Base-by-base conservation (phyloP, 257 asterid species). In the Linderniella brevidens region DNA sequence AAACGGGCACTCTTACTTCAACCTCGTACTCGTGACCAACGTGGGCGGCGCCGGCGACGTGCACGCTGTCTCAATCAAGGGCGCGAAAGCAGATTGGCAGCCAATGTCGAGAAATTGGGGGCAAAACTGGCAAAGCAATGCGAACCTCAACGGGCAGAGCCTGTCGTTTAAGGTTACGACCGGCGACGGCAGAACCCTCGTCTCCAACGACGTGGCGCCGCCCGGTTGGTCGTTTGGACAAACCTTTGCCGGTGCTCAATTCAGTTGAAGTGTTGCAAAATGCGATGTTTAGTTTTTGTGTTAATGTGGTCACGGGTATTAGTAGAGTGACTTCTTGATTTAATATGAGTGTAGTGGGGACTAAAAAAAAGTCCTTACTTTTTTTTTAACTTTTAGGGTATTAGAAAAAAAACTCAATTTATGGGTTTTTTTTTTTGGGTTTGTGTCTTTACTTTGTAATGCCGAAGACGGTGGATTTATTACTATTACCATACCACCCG, bases 21-120 rank as follows among this genome's bases (percentile, higher is more conserved):
- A 44, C 49, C 49, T 44, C 17, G 49, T 44, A 11, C 49, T 44
- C 19, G 19, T 44, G 4, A 44, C 49, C 1, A 44, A 44, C 49
- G 49, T 44, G 17, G 49, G 17, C 49, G 49, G 49, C 17, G 3
- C 49, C 17, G 49, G 49, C 15, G 49, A 44, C 17, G 49, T 44
- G 17, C 15, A 12, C 49, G 49, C 49, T 8, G 49, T 44, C 18
- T 11, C 49, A 15, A 15, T 44, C 17, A 44, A 44, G 49, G 49
- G 49, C 15, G 4, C 49, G 17, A 44, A 17, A 19, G 13, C 17
- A 9, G 49, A 16, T 9, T 44, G 49, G 49, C 19, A 44, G 49
- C 49, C 49, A 2, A 44, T 44, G 49, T 11, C 49, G 5, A 44
- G 49, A 15, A 44, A 44, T 17, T 44, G 49, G 49, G 49, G 49